phyloP scores from a whole-genome alignment of 331 rosid genomes.

The Pyrus hybrid region DNA sequence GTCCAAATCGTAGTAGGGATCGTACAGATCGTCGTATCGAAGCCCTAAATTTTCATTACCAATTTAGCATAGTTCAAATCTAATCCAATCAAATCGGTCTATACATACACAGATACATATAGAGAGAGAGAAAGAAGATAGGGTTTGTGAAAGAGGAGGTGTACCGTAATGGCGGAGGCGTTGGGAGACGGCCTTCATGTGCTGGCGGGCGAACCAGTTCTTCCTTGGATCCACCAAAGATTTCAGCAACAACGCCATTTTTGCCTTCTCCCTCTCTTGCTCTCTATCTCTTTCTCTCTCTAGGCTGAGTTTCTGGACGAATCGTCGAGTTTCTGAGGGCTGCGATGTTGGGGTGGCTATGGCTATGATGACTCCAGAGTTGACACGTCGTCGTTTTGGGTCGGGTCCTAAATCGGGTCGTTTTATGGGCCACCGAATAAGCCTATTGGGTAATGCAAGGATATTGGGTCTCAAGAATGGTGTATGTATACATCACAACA shows the following conservation, averaged over 20 bases:
- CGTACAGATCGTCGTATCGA: slow-evolving; percentile 86
- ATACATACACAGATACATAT: neutral
- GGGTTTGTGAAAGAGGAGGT: neutral
- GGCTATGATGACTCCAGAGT: neutral
- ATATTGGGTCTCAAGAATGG: neutral
- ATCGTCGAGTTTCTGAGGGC: neutral
- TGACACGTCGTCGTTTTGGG: neutral
- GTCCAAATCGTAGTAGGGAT: slow-evolving; percentile 79
- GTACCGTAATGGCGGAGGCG: slow-evolving; percentile 80
- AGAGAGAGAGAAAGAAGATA: neutral
- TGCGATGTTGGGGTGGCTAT: neutral
- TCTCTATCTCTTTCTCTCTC: neutral
- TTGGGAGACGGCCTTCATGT: slow-evolving; percentile 57
- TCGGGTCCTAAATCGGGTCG: neutral
- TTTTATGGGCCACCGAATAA: neutral
- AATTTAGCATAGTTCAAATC: neutral
- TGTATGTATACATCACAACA: neutral
- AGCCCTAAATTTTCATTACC: slow-evolving; percentile 40
- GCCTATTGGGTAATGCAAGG: neutral
- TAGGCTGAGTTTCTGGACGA: neutral
- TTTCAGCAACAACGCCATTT: slow-evolving; percentile 65
- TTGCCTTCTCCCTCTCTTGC: neutral
- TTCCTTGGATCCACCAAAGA: slow-evolving; percentile 62
- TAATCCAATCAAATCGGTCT: neutral
- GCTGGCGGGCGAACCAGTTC: too few relatives aligned